Percentiles rank a stretch among this genome's conserved stretches.
These are phyloP conservation scores for Stemphylium lycopersici DNA, from an alignment of 2,329 filamentous ascomycete genomes.

Conservation along the genomic window DNA sequence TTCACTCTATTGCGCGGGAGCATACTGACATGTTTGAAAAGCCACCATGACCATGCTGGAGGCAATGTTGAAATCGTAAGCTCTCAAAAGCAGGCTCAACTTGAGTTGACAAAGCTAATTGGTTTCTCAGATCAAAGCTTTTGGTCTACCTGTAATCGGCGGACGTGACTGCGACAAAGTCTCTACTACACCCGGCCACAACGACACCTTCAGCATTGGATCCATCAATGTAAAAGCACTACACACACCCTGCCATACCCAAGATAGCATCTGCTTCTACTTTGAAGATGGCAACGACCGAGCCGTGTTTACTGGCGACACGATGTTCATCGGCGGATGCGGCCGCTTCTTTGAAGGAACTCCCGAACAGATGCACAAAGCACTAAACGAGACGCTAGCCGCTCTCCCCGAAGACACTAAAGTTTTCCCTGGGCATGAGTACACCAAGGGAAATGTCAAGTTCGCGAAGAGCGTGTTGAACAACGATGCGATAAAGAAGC, in stretches of 20 bases:
- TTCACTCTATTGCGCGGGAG: no score
- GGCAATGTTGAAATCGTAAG: conserved; percentile 83
- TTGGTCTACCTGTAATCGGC: conserved; percentile 78
- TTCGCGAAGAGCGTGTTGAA: conserved; percentile 80
- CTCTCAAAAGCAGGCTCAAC: no score
- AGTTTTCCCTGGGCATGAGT: conserved; percentile 95
- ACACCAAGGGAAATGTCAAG: conserved; percentile 95
- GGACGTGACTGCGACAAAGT: conserved; percentile 86
- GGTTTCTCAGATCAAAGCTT: conserved; percentile 59
- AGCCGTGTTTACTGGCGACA: conserved; percentile 94
- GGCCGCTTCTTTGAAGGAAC: conserved; percentile 95
- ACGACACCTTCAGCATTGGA: conserved; percentile 81
- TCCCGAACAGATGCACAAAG: conserved; percentile 84
- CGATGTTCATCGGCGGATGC: conserved; percentile 92
- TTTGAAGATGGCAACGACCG: conserved; percentile 79
- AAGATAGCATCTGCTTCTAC: conserved; percentile 96
- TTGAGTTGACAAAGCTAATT: background rate
- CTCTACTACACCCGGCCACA: conserved; percentile 75
- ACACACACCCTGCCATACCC: conserved; percentile 97
- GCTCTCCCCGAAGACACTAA: conserved; percentile 86
- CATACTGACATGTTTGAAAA: conserved; percentile 48
- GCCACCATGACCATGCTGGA: conserved; percentile 92
- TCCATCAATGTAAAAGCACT: conserved; percentile 81
- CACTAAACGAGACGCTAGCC: conserved; percentile 83
- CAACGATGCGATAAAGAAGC: conserved; percentile 72